Evolutionary conservation across 805 yeast genomes (phyloP), one percentile per base, ranked within the genome.

Genomic region (Tetrapisispora fleetii): DNA sequence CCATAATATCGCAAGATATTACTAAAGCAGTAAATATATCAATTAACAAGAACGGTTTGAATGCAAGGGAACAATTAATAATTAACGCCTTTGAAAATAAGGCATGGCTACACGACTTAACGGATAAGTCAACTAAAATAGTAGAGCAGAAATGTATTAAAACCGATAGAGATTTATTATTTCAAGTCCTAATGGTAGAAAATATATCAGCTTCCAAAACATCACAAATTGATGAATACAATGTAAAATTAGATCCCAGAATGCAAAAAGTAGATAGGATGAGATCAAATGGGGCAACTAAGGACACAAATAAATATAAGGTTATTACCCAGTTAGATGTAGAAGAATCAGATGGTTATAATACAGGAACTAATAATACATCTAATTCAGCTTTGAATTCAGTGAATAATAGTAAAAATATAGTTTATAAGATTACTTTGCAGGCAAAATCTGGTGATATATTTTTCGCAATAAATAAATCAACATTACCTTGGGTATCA

Each of bases 221-320:
- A 19, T 63, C 69, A n/a, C 79, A 77, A 52, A 57, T 81, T 3
- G 91, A 83, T 52, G 75, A 72, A 6, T 67, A 84, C 62, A 67
- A 66, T 21, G 73, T 73, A 33, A 63, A 67, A 45, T 65, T 75
- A n/a, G 80, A 83, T 55, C 78, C 80, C 1, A 79, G 76, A 52
- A 72, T 70, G n/a, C 80, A 77, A 2, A 76, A 77, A 16, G 79
- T 77, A 2, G 91, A 83, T 61, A 64, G 82, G 24, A 61, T 81
- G 40, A 38, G 49, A 46, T 18, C 45, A 2, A 38, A 14, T 18
- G 44, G 36, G 5, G 16, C 14, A 7, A 9, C 37, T 44, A 52
- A 14, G 53, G 53, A 44, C 17, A 46, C 35, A 54, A 41, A 30
- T 41, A 41, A 17, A 6, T 57, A 50, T 16, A 59, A 60, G 39